Base-by-base conservation (phyloP, 352 stramenopile species). In the Pythium aquatile region DNA sequence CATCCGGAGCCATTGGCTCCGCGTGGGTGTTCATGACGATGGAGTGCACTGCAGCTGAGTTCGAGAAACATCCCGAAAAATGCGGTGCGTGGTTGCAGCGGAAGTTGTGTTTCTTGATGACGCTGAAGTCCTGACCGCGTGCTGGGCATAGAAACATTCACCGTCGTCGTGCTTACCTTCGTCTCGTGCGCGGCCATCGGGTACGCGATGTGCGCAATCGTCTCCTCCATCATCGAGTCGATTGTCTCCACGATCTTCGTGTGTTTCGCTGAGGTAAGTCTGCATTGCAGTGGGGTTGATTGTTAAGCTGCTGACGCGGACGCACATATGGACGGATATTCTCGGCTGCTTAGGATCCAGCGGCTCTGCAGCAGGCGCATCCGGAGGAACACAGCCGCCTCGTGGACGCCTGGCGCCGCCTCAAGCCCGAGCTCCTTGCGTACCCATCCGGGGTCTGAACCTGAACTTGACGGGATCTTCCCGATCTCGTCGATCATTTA, bases 211-310 rank as follows among this genome's bases (percentile, higher is more conserved):
- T 96, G 84, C 60, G 77, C 81, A 42, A 88, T 93, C 60, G 77
- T 94, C 60, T 94, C 85, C 52, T 90, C 85, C 8, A 81, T 94
- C 30, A 66, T 96, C 42, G 87, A 96, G 68, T 91, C 79, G 40
- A 88, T 92, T 53, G 87, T 96, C 16, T 73, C 83, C 32, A 96
- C 87, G 24, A 89, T 96, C 63, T 96, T 93, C 60, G 85, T 96
- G 29, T 94, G 87, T 70, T 94, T 96, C 68, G 87, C 87, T 16
- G 82, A 91, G 79, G 86, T 95, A 64, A 54, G 78, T 80, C 47
- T 37, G 6, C 20, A 24, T 16, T 29, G 2, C 40, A 9, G 40
- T n/a, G 2, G 14, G 26, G 16, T 11, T 49, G 42, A 5, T 11
- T 30, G 20, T 49, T n/a, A 49, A 14, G 42, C 42, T 49, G 42